These are phyloP conservation scores for Achaetomium macrosporum DNA, from an alignment of 2,329 filamentous ascomycete species.

Conservation along the genomic window DNA sequence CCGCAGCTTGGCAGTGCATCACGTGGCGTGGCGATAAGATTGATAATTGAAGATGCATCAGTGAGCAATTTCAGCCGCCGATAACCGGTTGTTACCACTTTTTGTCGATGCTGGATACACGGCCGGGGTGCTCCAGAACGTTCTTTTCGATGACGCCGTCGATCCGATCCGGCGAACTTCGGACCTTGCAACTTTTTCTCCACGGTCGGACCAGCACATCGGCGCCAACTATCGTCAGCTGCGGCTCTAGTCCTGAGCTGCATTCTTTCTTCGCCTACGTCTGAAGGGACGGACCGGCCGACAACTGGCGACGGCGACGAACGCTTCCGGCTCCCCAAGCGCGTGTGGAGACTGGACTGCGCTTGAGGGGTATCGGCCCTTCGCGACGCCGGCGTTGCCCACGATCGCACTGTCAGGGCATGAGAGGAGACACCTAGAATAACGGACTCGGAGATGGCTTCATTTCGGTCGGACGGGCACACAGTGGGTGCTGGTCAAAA, in stretches of 20 bases:
- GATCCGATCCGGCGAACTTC: neutral
- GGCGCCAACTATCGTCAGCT: neutral
- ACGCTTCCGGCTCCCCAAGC: slow-evolving; percentile 1
- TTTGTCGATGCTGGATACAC: neutral
- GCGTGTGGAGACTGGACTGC: neutral
- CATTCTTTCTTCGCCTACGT: too few relatives aligned
- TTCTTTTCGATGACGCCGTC: slow-evolving; percentile 17
- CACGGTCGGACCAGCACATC: too few relatives aligned
- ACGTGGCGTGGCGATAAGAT: neutral
- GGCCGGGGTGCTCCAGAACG: slow-evolving; percentile 11
- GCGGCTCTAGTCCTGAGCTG: too few relatives aligned
- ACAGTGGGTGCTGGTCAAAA: slow-evolving; percentile 29
- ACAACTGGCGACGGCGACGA: neutral
- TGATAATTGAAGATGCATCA: too few relatives aligned
- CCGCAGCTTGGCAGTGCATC: too few relatives aligned
- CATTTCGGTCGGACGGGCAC: slow-evolving; percentile 19
- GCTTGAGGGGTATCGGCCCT: neutral
- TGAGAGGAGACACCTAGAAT: neutral
- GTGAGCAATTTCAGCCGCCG: too few relatives aligned
- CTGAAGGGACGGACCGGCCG: too few relatives aligned
- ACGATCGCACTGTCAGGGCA: neutral
- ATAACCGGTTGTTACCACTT: neutral
- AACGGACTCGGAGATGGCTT: slow-evolving; percentile 9
- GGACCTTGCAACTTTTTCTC: neutral
- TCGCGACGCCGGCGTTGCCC: neutral